Evolutionary conservation across 2,329 filamentous ascomycete genomes (phyloP).

Genomic region (Cercospora janseana): DNA sequence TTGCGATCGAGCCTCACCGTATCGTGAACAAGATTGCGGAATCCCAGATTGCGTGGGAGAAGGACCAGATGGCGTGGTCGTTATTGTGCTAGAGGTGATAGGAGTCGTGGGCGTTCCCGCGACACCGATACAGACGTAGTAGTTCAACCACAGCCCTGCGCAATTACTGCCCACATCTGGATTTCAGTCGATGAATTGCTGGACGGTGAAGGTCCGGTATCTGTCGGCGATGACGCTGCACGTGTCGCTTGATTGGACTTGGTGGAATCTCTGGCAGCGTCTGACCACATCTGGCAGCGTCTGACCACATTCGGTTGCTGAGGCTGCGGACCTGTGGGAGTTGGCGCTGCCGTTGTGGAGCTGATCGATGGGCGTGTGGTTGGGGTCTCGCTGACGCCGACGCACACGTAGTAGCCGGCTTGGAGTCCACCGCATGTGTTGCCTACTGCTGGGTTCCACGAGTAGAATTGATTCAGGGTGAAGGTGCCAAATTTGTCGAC

Average conservation of each 20-base stretch:
- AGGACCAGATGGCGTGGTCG: too few species aligned
- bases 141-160: constrained; percentile 4
- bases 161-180: constrained; percentile 14
- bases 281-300: too few species aligned
- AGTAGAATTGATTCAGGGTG: constrained; percentile 12
- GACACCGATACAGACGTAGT: constrained; percentile 13
- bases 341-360: background rate
- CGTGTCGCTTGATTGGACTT: constrained; percentile 8
- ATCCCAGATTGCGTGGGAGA: background rate
- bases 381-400: background rate
- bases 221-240: constrained; percentile 3
- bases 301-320: too few species aligned
- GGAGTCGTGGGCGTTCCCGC: background rate
- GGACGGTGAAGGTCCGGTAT: constrained; percentile 6
- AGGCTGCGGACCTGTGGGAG: background rate
- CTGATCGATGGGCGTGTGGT: background rate
- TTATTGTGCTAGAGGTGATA: too few species aligned
- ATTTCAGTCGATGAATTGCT: constrained; percentile 17
- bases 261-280: constrained; percentile 11
- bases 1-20: background rate
- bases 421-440: constrained; percentile 4
- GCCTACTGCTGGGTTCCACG: constrained; percentile 19
- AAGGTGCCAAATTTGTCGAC: constrained; percentile 1
- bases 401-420: constrained; percentile 12
- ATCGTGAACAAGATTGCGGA: background rate